Evolutionary conservation across 495 filamentous ascomycete genomes (phyloP).

Genomic region (Pseudoneurospora amorphoporcata): DNA sequence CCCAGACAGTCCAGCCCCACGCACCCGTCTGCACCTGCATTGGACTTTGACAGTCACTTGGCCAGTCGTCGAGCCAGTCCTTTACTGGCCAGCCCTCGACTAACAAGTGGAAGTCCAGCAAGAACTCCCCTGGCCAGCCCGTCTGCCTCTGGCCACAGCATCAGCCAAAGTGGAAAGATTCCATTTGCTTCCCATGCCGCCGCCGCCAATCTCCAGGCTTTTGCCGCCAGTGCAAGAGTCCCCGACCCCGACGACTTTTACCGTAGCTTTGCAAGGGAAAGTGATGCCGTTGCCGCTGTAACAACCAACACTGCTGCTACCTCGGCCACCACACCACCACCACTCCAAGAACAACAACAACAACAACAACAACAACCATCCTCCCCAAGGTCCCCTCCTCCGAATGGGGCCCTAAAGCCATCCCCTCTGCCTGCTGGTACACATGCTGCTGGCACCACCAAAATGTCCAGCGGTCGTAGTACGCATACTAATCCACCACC

Average conservation of each 20-base stretch:
- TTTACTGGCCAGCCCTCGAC: background rate
- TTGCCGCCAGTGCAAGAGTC: constrained; percentile 19
- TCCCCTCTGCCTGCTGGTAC: background rate
- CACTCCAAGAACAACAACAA: background rate
- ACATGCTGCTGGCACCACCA: constrained; percentile 17
- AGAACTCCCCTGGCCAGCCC: background rate
- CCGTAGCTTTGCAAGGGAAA: constrained; percentile 20
- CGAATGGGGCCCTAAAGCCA: background rate
- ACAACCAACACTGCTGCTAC: constrained; percentile 2
- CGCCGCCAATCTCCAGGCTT: constrained; percentile 22
- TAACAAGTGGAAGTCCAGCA: background rate
- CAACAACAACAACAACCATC: background rate
- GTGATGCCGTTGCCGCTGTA: background rate
- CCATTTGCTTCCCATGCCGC: constrained; percentile 28
- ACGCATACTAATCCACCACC: constrained; percentile 11
- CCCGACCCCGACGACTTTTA: constrained; percentile 44
- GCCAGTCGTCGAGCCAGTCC: background rate
- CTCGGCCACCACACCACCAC: constrained; percentile 12
- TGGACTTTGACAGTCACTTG: background rate
- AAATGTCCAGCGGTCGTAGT: constrained; percentile 18
- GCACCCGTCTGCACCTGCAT: background rate
- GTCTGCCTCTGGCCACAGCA: background rate
- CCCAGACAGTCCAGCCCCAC: constrained; percentile 5
- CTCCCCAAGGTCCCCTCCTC: background rate
- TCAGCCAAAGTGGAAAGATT: background rate